phyloP scores from a whole-genome alignment of 495 filamentous ascomycete species.

The Aeminium ludgeri region DNA sequence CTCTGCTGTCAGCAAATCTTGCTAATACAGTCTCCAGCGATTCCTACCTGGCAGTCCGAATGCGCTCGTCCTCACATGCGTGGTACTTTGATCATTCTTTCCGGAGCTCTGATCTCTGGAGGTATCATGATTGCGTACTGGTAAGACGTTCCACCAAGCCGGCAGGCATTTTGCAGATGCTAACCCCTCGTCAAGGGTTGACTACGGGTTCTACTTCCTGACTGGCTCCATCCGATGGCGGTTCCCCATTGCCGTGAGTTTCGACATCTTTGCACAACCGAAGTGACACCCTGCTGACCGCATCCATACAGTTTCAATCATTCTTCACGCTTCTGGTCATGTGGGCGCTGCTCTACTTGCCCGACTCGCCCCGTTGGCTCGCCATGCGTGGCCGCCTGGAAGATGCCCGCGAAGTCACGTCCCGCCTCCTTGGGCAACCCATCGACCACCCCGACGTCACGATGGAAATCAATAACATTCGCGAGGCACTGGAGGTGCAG shows the following conservation, averaged over 20 bases:
- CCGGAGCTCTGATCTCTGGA: conserved; percentile 19
- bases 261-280: background rate
- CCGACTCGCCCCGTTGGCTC: conserved; percentile 2
- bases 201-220: conserved; percentile 30
- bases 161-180: background rate
- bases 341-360: background rate
- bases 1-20: too few species aligned
- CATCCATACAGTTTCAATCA: background rate
- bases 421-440: conserved; percentile 22
- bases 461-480: conserved; percentile 14
- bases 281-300: background rate
- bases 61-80: conserved; percentile 23
- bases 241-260: conserved; percentile 28
- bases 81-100: conserved; percentile 26
- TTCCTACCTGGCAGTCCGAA: conserved; percentile 23
- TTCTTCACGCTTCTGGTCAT: conserved; percentile 6
- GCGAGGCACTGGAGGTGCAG: conserved; percentile 1
- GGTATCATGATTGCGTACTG: conserved; percentile 23
- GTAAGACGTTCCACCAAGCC: background rate
- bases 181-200: conserved; percentile 27
- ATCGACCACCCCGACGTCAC: conserved; percentile 20
- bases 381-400: conserved; percentile 11
- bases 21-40: conserved; percentile 25
- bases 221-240: conserved; percentile 32
- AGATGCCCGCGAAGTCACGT: conserved; percentile 18